Evolutionary conservation across 495 filamentous ascomycete genomes (phyloP), one percentile per base, ranked within the genome.

Genomic region (Pseudoneurospora amorphoporcata): DNA sequence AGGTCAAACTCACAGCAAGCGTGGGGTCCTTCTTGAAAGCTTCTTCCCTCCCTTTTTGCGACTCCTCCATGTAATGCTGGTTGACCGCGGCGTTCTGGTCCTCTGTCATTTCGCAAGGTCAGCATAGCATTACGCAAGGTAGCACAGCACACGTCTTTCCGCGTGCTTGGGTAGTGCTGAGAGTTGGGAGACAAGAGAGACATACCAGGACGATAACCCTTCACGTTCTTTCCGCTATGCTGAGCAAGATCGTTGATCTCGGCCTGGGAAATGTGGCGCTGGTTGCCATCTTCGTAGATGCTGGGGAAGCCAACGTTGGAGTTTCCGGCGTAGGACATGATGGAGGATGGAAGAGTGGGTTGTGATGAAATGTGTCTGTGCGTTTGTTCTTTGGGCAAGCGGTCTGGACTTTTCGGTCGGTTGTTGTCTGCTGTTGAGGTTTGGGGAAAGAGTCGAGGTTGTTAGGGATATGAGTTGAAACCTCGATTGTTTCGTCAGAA

Each of bases 1-100:
- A 16, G 8, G n/a, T 10, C 6, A 38, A 8, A 72, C 75, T 58
- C 45, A 77, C 78, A 14, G 75, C 73, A 16, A 75, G 72, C 0
- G 74, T 76, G 3, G 78, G 76, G 37, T 79, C 75, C 19, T 72
- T 73, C 76, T 78, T 79, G 3, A 79, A 68, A 0, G 69, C 61
- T 29, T 76, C 73, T 3, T 72, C 73, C 8, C 68, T 68, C 37
- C 70, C 40, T 16, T 43, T 74, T 12, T 70, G 41, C 8, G 74
- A 75, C 47, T 74, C 72, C 19, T 76, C 70, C 1, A 35, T 19
- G 10, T 53, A 39, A 19, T 77, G 43, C 0, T 68, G 39, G 70
- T 78, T 76, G 8, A 79, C 45, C 12, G 69, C 74, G 47, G 32
- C 53, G 4, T 2, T 1, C 71, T 76, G 77, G 71, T 69, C 68